Evolutionary conservation across 257 asterid species (phyloP), one percentile per base, ranked within the genome.

Genomic region (Plantago elongata): DNA sequence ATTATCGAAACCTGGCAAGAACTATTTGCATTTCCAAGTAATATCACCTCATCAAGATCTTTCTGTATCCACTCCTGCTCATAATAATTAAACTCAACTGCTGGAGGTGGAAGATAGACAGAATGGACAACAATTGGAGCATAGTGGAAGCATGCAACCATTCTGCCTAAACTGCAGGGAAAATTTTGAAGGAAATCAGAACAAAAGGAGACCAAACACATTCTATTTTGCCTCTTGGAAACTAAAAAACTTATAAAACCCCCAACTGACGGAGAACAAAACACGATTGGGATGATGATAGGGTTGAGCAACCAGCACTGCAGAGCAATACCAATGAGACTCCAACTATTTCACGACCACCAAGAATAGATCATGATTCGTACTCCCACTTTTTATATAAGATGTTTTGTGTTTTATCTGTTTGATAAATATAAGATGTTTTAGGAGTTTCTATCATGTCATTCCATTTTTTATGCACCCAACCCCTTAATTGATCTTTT

Each of bases 121-220:
- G 96, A 81, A 62, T 81, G 84, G 67, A 90, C 94, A 65, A 50
- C 69, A 68, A 88, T 85, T 54, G 96, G 85, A 60, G 94, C 85
- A 83, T 81, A 88, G 54, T 78, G 75, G 47, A 88, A 88, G 68
- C 96, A 88, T 61, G 96, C 96, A 60, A 80, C 84, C 96, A 80
- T 83, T 70, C 81, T 83, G 70, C 95, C 97, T 69, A 77, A 84
- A 65, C 97, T 90, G 93, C 73, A 75, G 7, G 30, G 67, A 64
- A 75, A 68, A 14, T 40, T 71, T 68, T 47, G 54, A 57, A 54
- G 51, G 59, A 55, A 54, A 3, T 2, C 11, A 18, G 64, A 73
- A 56, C 42, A 30, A 60, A 45, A 54, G 38, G 0, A 34, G 8
- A 54, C 10, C 59, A 27, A 54, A 54, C 34, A 10, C n/a, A 16